Evolutionary conservation across 495 filamentous ascomycete species (phyloP).

Genomic region (Chaetomium cochliodes): DNA sequence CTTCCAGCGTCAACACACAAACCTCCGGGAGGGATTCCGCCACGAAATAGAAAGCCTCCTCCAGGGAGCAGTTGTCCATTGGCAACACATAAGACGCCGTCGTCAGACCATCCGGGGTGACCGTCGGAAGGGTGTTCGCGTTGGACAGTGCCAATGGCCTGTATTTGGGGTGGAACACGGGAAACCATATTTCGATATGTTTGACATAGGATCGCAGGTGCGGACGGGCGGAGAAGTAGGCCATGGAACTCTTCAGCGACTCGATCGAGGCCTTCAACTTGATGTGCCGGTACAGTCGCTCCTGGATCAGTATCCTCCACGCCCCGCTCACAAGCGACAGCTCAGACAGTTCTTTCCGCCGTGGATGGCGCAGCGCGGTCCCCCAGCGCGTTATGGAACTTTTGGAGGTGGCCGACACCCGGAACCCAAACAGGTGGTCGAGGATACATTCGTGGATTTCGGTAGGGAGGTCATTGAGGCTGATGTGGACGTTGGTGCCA

Average conservation of each 20-base stretch:
- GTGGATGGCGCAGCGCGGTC: conserved; percentile 63
- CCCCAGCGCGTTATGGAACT: conserved; percentile 59
- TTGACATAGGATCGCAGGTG: conserved; percentile 63
- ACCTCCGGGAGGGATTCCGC: conserved; percentile 57
- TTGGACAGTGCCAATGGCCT: conserved; percentile 43
- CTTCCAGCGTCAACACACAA: conserved; percentile 68
- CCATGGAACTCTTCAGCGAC: conserved; percentile 52
- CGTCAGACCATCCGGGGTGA: conserved; percentile 49
- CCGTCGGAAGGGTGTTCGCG: conserved; percentile 45
- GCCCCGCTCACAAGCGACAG: conserved; percentile 60
- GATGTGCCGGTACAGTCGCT: conserved; percentile 69
- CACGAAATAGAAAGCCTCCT: conserved; percentile 64
- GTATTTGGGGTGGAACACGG: conserved; percentile 61
- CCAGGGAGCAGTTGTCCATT: conserved; percentile 62
- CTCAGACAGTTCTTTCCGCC: conserved; percentile 63
- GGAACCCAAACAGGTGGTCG: conserved; percentile 66
- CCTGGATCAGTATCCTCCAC: conserved; percentile 65
- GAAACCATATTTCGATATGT: conserved; percentile 72
- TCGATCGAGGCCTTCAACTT: conserved; percentile 68
- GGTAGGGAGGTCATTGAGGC: conserved; percentile 58
- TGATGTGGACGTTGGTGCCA: conserved; percentile 39
- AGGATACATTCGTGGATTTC: conserved; percentile 72
- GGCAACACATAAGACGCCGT: conserved; percentile 55
- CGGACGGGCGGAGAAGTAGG: conserved; percentile 57
- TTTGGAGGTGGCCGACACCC: conserved; percentile 56